Conservation (phyloP, 1,284 basidiomycete species). For the Sanghuangporus weigelae region DNA sequence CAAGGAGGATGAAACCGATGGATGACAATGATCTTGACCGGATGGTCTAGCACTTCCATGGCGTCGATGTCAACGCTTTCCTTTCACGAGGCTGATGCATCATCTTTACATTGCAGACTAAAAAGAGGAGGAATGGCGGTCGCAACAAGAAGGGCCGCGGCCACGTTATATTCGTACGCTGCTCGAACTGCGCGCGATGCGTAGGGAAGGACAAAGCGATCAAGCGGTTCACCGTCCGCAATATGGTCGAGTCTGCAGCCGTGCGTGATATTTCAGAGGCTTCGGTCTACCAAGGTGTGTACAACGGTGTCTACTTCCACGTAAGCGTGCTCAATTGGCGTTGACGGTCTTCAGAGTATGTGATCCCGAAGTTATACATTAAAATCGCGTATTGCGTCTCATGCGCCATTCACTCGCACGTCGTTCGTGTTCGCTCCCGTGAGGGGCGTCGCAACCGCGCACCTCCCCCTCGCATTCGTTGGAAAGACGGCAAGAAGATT, state of each 20-base stretch:
- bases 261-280: conserved; percentile 98
- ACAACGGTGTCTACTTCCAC: neutral
- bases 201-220: conserved; percentile 99
- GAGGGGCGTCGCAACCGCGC: conserved; percentile 94
- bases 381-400: conserved; percentile 99
- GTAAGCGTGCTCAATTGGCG: neutral
- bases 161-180: conserved; percentile 91
- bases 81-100: neutral
- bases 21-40: neutral
- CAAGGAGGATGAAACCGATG: neutral
- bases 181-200: conserved; percentile 97
- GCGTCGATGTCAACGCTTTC: neutral
- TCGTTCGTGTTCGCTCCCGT: conserved; percentile 92
- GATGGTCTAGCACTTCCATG: neutral
- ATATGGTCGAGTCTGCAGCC: conserved; percentile 99
- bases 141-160: conserved; percentile 99
- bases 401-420: conserved; percentile 99
- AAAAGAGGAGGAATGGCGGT: conserved; percentile 98
- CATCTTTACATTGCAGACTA: conserved; percentile 58
- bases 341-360: conserved; percentile 67
- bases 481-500: conserved; percentile 98
- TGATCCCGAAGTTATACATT: conserved; percentile 97
- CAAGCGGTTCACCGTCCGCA: conserved; percentile 99
- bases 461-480: conserved; percentile 92
- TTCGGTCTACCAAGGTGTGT: conserved; percentile 86